Conservation (phyloP, 1,139 yeast species). For the Pichia sp. region DNA sequence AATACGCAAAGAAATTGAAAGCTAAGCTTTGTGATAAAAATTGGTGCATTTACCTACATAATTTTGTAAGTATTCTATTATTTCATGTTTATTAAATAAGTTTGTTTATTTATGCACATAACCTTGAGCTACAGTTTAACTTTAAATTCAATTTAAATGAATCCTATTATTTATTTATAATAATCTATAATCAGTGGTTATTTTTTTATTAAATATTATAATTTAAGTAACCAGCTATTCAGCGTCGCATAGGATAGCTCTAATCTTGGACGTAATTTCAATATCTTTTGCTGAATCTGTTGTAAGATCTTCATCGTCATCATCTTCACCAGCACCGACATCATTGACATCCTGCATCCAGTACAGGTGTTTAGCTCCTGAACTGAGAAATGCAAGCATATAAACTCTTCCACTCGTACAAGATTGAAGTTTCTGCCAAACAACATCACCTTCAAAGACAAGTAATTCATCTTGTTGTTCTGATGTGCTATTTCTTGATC, state of each 20-base stretch:
- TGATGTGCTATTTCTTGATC: conserved; percentile 41
- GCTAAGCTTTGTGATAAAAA: too few species aligned
- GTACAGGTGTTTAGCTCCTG: conserved; percentile 78
- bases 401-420: conserved; percentile 83
- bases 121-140: too few species aligned
- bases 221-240: too few species aligned
- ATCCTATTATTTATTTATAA: too few species aligned
- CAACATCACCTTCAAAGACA: conserved; percentile 89
- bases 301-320: conserved; percentile 32
- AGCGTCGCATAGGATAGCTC: conserved; percentile 4
- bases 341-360: conserved; percentile 88
- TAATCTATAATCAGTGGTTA: too few species aligned
- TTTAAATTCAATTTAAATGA: too few species aligned
- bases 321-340: conserved; percentile 31
- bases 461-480: conserved; percentile 61
- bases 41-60: too few species aligned
- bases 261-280: conserved; percentile 4
- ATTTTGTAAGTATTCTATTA: too few species aligned
- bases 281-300: conserved; percentile 13
- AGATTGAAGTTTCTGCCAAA: conserved; percentile 67
- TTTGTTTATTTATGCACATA: too few species aligned
- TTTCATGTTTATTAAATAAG: too few species aligned
- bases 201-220: too few species aligned
- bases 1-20: too few species aligned
- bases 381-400: conserved; percentile 72